These are phyloP conservation scores for Pseudogymnoascus sp. DNA, from an alignment of 2,329 filamentous ascomycete species.

Conservation along the genomic window DNA sequence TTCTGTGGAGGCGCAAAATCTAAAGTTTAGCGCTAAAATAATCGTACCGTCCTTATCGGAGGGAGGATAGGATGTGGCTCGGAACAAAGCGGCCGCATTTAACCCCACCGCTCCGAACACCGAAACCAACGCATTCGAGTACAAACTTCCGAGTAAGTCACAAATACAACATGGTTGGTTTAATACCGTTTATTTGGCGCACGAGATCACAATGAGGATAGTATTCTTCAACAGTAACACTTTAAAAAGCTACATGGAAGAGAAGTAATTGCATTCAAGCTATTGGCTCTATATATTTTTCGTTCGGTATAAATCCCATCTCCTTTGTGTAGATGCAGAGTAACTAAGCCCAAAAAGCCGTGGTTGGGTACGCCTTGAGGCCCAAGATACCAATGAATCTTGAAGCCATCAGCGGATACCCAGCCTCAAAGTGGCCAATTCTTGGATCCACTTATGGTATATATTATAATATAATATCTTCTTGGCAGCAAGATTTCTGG, in stretches of 20 bases:
- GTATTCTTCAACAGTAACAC: background rate
- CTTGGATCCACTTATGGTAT: background rate
- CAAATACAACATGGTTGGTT: background rate
- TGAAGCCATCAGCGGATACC: background rate
- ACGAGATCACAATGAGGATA: background rate
- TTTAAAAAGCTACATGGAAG: background rate
- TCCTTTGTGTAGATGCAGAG: background rate
- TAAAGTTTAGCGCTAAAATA: constrained; percentile 12
- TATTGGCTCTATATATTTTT: background rate
- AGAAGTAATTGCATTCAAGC: background rate
- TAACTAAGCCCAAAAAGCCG: background rate
- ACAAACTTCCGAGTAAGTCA: background rate
- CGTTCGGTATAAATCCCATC: background rate
- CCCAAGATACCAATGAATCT: background rate
- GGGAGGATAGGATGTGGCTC: background rate
- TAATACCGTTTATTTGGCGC: background rate
- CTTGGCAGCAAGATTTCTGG: background rate
- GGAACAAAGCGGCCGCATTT: constrained; percentile 8
- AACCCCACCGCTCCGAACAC: background rate
- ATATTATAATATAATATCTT: background rate
- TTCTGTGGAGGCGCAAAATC: constrained; percentile 11
- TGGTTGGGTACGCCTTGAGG: background rate
- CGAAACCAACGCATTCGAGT: background rate
- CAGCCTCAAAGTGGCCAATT: background rate
- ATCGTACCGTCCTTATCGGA: constrained; percentile 10